Base-by-base conservation (phyloP, 495 filamentous ascomycete species). In the Hypoxylon intermedium region DNA sequence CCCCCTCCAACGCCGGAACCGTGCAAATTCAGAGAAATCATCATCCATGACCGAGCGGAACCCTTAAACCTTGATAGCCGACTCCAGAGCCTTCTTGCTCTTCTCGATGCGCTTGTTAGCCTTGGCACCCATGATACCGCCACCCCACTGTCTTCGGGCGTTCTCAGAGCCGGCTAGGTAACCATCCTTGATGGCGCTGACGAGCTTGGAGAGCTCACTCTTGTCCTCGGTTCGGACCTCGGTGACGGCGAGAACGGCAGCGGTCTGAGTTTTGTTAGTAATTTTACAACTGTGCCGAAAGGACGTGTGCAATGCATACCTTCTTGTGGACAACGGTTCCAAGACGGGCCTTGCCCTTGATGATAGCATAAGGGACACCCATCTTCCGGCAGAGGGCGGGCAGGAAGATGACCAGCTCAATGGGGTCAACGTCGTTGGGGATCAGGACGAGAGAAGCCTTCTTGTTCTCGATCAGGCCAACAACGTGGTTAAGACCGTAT, bases 291-390 rank as follows among this genome's bases (percentile, higher is more conserved):
- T 11, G 13, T 33, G 20, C 47, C 44, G 18, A n/a, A 41, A 7
- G 24, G 24, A 26, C 7, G 24, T 26, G 41, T 37, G 38, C 33
- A 15, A 48, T 45, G 53, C 45, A 53, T 53, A 92, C 90, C 89
- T 98, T 99, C 87, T 99, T 95, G 90, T 98, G 95, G 72, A 99
- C 93, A 69, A 98, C 92, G 58, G 94, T 97, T 69, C 95, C 95
- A 70, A 98, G 90, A 79, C 95, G 87, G 67, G 95, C 93, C 88
- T 99, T 99, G 80, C 95, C 95, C 89, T 98, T 99, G 74, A 98
- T 87, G 72, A 99, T 99, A 74, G 92, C 93, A 78, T 97, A 99
- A 51, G 95, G 95, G 66, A 98, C 85, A 81, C 95, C 95, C 92
- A 99, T 98, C 91, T 99, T 99, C 79, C 91, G 88, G 89, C 95